These are phyloP conservation scores for Boletus fagicola DNA, from an alignment of 768 basidiomycete genomes.

Conservation along the genomic window DNA sequence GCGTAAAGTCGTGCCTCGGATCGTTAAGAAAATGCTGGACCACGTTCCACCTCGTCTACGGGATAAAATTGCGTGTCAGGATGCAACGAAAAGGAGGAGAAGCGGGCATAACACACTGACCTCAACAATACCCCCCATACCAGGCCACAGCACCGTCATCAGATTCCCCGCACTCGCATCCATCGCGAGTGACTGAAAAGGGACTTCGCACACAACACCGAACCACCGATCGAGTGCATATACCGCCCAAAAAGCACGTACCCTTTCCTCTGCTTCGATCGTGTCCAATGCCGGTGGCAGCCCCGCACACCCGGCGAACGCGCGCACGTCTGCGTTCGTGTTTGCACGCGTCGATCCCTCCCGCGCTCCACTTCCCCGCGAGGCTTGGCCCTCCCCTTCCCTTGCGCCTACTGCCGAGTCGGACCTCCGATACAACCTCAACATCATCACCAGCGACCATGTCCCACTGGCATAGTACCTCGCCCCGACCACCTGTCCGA, in stretches of 20 bases:
- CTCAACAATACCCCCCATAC: constrained; percentile 9
- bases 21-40: constrained; percentile 18
- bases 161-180: constrained; percentile 25
- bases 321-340: background rate
- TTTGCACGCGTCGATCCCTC: background rate
- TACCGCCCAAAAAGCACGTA: constrained; percentile 40
- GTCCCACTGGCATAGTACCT: constrained; percentile 53
- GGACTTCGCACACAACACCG: constrained; percentile 28
- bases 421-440: constrained; percentile 43
- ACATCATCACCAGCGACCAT: constrained; percentile 44
- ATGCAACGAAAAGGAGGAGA: background rate
- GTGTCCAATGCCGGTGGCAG: constrained; percentile 35
- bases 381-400: constrained; percentile 1
- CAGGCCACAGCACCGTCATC: constrained; percentile 46
- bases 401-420: background rate
- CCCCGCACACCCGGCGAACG: constrained; percentile 6
- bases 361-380: background rate
- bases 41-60: constrained; percentile 12
- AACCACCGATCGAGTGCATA: constrained; percentile 36
- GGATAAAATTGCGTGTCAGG: background rate
- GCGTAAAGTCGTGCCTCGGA: constrained; percentile 9
- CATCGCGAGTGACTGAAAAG: constrained; percentile 18
- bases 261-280: constrained; percentile 38
- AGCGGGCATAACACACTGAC: constrained; percentile 4
- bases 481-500: constrained; percentile 58